Percentiles rank a stretch among this genome's conserved stretches.
These are phyloP conservation scores for Penicillium paradoxum DNA, from an alignment of 495 filamentous ascomycete genomes.

Conservation along the genomic window DNA sequence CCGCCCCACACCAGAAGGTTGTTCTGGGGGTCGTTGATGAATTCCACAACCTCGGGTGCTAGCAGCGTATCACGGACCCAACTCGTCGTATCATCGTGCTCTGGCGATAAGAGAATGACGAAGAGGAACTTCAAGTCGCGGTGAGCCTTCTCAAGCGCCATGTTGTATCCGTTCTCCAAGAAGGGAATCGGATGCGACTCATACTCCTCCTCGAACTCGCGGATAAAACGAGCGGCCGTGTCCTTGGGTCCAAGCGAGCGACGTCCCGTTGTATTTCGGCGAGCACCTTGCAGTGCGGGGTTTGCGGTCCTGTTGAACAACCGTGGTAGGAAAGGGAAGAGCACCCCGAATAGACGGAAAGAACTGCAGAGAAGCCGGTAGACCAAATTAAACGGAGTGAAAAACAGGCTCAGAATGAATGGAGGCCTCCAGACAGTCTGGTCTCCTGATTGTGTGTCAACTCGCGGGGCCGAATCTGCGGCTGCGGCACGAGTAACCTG, in stretches of 20 bases:
- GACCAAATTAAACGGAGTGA: conserved; percentile 75
- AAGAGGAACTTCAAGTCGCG: conserved; percentile 85
- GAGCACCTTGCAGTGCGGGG: conserved; percentile 45
- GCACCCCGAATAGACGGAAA: conserved; percentile 59
- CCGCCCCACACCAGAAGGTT: conserved; percentile 87
- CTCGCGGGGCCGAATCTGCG: conserved; percentile 62
- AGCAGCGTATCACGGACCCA: conserved; percentile 82
- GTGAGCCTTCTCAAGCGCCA: conserved; percentile 83
- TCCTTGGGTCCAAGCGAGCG: conserved; percentile 75
- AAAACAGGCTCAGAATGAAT: conserved; percentile 67
- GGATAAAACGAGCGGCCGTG: conserved; percentile 79
- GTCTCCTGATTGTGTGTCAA: conserved; percentile 67
- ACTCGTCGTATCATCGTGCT: conserved; percentile 85
- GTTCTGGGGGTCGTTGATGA: conserved; percentile 64
- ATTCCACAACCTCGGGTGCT: conserved; percentile 64
- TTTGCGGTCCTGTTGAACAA: conserved; percentile 50
- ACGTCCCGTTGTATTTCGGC: conserved; percentile 62
- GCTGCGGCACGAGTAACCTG: conserved; percentile 18
- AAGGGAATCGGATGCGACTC: conserved; percentile 64
- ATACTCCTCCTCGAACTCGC: conserved; percentile 93
- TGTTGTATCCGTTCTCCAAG: conserved; percentile 81
- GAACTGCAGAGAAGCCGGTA: conserved; percentile 62
- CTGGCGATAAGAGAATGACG: conserved; percentile 78
- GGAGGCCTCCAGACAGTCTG: conserved; percentile 62
- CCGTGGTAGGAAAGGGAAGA: conserved; percentile 82